Conservation (phyloP, 2,329 filamentous ascomycete genomes). For the Metarhizium robertsii region DNA sequence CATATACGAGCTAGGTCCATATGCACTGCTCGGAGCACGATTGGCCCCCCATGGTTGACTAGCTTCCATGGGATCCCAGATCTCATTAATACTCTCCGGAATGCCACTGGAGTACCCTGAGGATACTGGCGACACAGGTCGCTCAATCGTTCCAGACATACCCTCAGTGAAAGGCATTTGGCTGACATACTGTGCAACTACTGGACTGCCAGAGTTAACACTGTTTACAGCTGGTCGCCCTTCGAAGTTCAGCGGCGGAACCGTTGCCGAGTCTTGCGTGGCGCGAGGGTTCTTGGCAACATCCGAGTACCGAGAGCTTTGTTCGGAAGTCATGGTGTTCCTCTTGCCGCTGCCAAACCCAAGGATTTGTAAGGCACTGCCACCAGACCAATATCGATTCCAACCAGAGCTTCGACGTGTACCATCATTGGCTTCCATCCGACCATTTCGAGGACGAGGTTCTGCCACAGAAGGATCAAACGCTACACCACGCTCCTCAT, state of each 20-base stretch:
- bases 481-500: conserved; percentile 32
- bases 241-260: conserved; percentile 60
- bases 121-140: conserved; percentile 38
- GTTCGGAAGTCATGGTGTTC: conserved; percentile 44
- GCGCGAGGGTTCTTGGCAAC: conserved; percentile 26
- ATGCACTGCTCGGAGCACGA: conserved; percentile 43
- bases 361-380: conserved; percentile 57
- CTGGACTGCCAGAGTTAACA: conserved; percentile 61
- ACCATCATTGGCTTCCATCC: conserved; percentile 27
- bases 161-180: conserved; percentile 45
- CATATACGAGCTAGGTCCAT: conserved; percentile 31
- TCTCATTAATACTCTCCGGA: conserved; percentile 52
- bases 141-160: conserved; percentile 52
- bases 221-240: conserved; percentile 53
- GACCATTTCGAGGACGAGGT: conserved; percentile 27
- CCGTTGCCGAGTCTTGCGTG: conserved; percentile 58
- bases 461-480: conserved; percentile 24
- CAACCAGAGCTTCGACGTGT: conserved; percentile 60
- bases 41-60: conserved; percentile 39
- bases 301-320: conserved; percentile 46
- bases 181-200: conserved; percentile 50
- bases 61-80: conserved; percentile 39
- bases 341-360: conserved; percentile 44
- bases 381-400: conserved; percentile 71
- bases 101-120: conserved; percentile 56